These are phyloP conservation scores for Yamadazyma diospyri DNA, from an alignment of 1,139 yeast genomes.

Conservation along the genomic window DNA sequence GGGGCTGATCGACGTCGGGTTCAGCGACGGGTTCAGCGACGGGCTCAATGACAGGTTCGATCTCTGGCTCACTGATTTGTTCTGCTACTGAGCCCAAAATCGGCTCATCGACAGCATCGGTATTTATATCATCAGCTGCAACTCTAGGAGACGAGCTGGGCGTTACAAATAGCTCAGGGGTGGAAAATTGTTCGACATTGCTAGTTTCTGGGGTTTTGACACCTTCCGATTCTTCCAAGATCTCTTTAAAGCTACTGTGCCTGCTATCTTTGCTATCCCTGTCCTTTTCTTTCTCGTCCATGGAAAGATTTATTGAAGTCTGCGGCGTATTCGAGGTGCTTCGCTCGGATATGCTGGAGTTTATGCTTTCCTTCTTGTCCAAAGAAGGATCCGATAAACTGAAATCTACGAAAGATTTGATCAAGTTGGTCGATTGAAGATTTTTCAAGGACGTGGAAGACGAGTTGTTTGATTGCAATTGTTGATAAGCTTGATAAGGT, in stretches of 20 bases:
- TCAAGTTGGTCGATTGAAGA: slow-evolving; percentile 13
- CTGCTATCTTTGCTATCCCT: background rate
- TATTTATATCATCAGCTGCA: no score
- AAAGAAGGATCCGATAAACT: slow-evolving; percentile 12
- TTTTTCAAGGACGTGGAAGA: slow-evolving; percentile 15
- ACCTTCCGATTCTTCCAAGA: background rate
- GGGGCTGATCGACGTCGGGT: background rate
- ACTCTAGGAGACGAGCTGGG: no score
- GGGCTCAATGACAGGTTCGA: background rate
- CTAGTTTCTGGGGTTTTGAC: slow-evolving; percentile 3
- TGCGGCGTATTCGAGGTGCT: slow-evolving; percentile 36
- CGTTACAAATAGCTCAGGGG: slow-evolving; percentile 8
- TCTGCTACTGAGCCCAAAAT: slow-evolving; percentile 1
- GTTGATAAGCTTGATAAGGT: slow-evolving; percentile 12
- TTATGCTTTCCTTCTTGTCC: slow-evolving; percentile 16
- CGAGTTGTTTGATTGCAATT: slow-evolving; percentile 13
- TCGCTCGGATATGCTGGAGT: slow-evolving; percentile 24
- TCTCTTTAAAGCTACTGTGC: background rate
- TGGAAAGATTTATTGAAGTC: slow-evolving; percentile 25
- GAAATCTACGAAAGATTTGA: slow-evolving; percentile 12
- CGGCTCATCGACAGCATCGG: background rate
- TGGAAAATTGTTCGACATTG: slow-evolving; percentile 4
- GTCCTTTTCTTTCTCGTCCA: slow-evolving; percentile 9
- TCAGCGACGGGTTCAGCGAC: slow-evolving; percentile 1
- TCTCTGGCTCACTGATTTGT: no score